A percentile compares a stretch with the other conserved stretches of the same genome.
Conservation (phyloP, 2,329 filamentous ascomycete species). For the Trichoderma simmonsii region DNA sequence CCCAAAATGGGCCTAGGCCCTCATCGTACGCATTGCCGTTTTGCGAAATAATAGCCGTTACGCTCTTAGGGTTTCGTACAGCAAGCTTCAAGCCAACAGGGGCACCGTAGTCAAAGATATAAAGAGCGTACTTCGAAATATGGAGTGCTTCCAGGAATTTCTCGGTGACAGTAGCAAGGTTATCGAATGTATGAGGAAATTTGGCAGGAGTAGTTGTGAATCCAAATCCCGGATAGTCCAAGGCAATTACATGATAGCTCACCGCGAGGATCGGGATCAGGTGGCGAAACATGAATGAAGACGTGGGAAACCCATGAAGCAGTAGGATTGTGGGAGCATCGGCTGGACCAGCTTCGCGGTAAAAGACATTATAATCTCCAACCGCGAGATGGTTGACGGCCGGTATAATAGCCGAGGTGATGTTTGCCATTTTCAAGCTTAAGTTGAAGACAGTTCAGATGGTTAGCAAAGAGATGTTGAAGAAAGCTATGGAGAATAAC, state of each 20-base stretch:
- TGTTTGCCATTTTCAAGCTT: neutral
- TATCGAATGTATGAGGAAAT: neutral
- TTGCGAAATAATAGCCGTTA: neutral
- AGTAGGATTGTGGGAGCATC: neutral
- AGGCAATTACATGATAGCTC: neutral
- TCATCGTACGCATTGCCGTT: neutral
- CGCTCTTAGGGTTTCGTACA: neutral
- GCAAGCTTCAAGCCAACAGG: neutral
- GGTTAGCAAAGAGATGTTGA: neutral
- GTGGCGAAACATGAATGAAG: neutral
- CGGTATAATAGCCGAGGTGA: neutral
- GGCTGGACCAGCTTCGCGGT: neutral
- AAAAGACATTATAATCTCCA: neutral
- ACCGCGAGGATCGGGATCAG: neutral
- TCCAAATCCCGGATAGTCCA: neutral
- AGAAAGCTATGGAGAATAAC: neutral
- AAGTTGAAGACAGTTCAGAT: neutral
- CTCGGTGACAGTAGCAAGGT: neutral
- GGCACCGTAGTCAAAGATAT: constrained; percentile 1
- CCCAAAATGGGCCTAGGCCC: neutral
- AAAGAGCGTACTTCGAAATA: neutral
- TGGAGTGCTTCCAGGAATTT: neutral
- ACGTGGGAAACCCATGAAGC: neutral
- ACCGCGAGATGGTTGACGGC: neutral
- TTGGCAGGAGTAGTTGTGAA: neutral